Base-by-base conservation (phyloP, 306 rosid genomes). In the barrel medic (Medicago truncatula) region DNA sequence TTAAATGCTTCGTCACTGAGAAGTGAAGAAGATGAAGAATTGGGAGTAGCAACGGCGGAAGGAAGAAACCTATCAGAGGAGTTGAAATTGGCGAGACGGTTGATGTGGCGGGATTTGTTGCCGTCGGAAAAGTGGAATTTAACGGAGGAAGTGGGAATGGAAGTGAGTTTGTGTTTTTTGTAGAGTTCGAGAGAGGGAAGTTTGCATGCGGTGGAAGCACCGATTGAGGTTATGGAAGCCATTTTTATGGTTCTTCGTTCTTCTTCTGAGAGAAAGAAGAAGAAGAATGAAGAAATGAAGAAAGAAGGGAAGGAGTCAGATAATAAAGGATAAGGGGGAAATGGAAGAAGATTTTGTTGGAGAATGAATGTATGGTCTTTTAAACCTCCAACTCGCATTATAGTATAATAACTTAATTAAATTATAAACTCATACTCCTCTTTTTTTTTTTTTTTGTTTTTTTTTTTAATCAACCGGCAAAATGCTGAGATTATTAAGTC, bases 1-100 rank as follows among this genome's bases (percentile, higher is more conserved):
- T 85, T 85, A 70, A 95, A 95, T 13, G 98, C 98, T 81, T 92
- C 97, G 69, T 95, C 96, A 36, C 98, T 95, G 1, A 95, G 95
- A 72, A 92, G 87, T 13, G 98, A 92, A 73, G 76, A 71, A n/a
- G 74, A 49, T 5, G 60, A 47, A 2, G 98, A 94, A 77, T 95
- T 95, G 13, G 98, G 96, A 2, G 98, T 85, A 7, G 96, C 97
- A 66, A 95, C 87, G 2, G 97, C 97, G 7, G 92, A 92, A 49
- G 90, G 76, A 38, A 78, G 78, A 56, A 88, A 81, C 10, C 47
- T 41, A 67, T 65, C 70, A 13, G 70, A 65, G 52, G 70, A 5
- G 50, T 61, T 80, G 41, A 70, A 62, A 36, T 20, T 75, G 13
- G 64, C 61, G 67, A 28, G 76, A 31, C 72, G 81, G 57, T 79